These are phyloP conservation scores for Penicillium herquei DNA, from an alignment of 495 filamentous ascomycete species.

Conservation along the genomic window DNA sequence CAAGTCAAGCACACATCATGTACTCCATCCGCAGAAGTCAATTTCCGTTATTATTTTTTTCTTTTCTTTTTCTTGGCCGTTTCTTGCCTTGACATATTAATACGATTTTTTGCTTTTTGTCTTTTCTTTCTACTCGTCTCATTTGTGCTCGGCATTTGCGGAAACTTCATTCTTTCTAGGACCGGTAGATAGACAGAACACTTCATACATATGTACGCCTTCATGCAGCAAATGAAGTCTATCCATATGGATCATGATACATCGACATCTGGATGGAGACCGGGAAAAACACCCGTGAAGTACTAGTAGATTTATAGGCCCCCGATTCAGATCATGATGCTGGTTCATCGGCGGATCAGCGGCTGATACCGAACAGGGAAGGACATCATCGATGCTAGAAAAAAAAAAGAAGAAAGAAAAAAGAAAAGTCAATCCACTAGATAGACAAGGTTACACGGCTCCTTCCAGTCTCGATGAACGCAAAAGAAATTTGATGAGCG, in stretches of 20 bases:
- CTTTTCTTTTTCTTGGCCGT: neutral
- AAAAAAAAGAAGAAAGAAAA: neutral
- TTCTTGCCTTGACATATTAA: no score
- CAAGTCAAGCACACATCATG: neutral
- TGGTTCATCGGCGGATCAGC: slow-evolving; percentile 1
- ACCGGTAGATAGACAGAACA: neutral
- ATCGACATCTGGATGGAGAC: neutral
- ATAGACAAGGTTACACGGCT: neutral
- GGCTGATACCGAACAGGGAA: neutral
- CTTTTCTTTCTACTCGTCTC: neutral
- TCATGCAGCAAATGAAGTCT: no score
- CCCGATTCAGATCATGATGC: neutral
- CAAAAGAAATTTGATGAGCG: slow-evolving; percentile 17
- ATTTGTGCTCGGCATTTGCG: neutral
- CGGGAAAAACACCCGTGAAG: neutral
- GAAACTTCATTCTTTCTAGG: neutral
- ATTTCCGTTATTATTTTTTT: slow-evolving; percentile 1
- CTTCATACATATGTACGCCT: no score
- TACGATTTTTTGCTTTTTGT: neutral
- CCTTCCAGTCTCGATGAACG: neutral
- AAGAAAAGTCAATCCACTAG: neutral
- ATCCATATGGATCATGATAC: neutral
- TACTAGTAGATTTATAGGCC: neutral
- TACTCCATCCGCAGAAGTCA: neutral
- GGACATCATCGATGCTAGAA: neutral